Evolutionary conservation across 1,139 yeast species (phyloP).

Genomic region (Saccharomycopsis crataegensis): DNA sequence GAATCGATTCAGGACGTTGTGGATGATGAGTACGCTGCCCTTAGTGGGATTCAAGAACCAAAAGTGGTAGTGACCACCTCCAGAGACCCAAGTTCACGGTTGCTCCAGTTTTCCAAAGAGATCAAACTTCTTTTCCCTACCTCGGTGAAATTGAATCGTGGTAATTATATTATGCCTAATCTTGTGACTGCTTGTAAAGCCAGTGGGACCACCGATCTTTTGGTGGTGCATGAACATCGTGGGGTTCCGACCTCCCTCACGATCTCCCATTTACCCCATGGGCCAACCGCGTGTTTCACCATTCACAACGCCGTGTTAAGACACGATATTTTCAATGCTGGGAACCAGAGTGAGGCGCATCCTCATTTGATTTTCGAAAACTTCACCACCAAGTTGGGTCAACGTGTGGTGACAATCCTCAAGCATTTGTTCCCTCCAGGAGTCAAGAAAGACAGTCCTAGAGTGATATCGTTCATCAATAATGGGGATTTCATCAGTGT

Average conservation of each 20-base stretch:
- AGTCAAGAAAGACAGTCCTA: constrained; percentile 78
- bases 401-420: constrained; percentile 70
- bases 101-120: constrained; percentile 90
- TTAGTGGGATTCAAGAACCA: constrained; percentile 90
- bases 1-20: constrained; percentile 62
- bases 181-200: constrained; percentile 78
- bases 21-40: constrained; percentile 87
- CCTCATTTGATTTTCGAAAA: constrained; percentile 94
- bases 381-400: constrained; percentile 76
- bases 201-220: constrained; percentile 70
- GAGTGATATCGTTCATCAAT: constrained; percentile 89
- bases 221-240: constrained; percentile 89
- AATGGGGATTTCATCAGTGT: constrained; percentile 87
- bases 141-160: constrained; percentile 82
- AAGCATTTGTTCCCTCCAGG: constrained; percentile 96
- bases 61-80: constrained; percentile 88
- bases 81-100: constrained; percentile 78
- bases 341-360: constrained; percentile 83
- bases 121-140: constrained; percentile 85
- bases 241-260: constrained; percentile 97
- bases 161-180: constrained; percentile 82
- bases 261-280: constrained; percentile 93
- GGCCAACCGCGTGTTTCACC: constrained; percentile 93
- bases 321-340: constrained; percentile 77
- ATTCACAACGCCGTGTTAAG: constrained; percentile 90